These are phyloP conservation scores for Eleusine indica DNA, from an alignment of 176 grass and related monocot species.

Conservation along the genomic window DNA sequence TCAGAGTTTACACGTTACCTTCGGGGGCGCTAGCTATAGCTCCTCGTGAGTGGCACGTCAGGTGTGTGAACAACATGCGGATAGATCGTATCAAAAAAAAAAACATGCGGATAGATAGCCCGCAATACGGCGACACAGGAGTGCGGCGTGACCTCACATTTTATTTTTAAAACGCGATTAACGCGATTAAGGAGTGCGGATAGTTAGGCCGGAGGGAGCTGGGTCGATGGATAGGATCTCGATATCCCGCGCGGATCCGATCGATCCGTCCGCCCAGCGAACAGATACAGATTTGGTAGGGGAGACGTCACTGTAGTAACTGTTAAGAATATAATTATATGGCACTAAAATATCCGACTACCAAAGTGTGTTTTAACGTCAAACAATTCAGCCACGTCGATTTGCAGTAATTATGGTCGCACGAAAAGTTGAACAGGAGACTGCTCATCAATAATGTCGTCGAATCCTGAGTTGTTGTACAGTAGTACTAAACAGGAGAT, in stretches of 20 bases:
- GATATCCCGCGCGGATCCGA: not conserved
- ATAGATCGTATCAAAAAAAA: no score
- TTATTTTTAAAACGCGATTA: no score
- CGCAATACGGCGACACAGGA: no score
- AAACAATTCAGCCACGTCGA: not conserved
- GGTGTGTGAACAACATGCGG: not conserved
- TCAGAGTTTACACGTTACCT: not conserved
- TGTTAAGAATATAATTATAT: not conserved
- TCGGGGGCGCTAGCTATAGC: not conserved
- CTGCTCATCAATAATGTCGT: not conserved
- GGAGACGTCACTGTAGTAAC: not conserved
- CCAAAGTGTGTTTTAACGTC: not conserved
- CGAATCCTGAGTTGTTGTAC: not conserved
- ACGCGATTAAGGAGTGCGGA: no score
- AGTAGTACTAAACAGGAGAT: not conserved
- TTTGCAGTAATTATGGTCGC: not conserved
- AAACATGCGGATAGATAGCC: no score
- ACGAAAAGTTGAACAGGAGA: not conserved
- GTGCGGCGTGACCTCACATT: no score
- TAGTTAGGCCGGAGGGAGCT: not conserved
- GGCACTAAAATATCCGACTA: not conserved
- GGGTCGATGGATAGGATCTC: not conserved
- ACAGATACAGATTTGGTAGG: slow-evolving; percentile 4
- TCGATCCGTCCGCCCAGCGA: not conserved
- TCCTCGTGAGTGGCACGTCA: not conserved